Base-by-base conservation (phyloP, 2,329 filamentous ascomycete species). In the Hypoxylon sp. region DNA sequence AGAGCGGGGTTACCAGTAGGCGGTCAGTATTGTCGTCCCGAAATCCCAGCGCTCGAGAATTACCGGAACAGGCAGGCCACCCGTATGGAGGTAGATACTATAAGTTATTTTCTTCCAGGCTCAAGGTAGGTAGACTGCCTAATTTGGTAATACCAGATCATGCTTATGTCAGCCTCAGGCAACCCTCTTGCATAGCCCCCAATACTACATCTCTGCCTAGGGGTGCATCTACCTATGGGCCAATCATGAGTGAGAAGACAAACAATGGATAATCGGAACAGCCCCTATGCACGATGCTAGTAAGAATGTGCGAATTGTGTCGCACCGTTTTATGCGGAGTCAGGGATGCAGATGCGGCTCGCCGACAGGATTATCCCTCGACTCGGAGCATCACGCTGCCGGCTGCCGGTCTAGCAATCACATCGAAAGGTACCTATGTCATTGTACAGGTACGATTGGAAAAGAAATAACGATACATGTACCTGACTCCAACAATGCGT, bases 1-100 rank as follows among this genome's bases (percentile, higher is more conserved):
- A 63, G 51, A 55, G 59, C 59, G 59, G 59, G 59, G 58, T 47
- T 24, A 22, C 19, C 19, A 22, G 19, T 22, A 22, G 19, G 19
- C 1, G 19, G 19, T 22, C 19, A 22, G 19, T 22, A 22, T 22
- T 22, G 19, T 22, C 19, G 19, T 22, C 19, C 19, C 19, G 19
- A 22, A 22, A 22, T 22, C 19, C 19, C 19, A 22, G 19, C 19
- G 19, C 19, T 22, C 19, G 19, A 22, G 19, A 22, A 22, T 22
- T 22, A 22, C 19, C 19, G 19, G 19, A 22, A 22, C 19, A 22
- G 19, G 19, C 19, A 22, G 19, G 19, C 19, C 19, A 22, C 19
- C 19, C 19, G 19, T 22, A 22, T 22, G 19, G 19, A 22, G 19
- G 19, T 22, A 22, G 19, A 22, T 22, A 22, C 19, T 22, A 22